Conservation (phyloP, 2,329 filamentous ascomycete genomes). For the Zasmidium angulare region DNA sequence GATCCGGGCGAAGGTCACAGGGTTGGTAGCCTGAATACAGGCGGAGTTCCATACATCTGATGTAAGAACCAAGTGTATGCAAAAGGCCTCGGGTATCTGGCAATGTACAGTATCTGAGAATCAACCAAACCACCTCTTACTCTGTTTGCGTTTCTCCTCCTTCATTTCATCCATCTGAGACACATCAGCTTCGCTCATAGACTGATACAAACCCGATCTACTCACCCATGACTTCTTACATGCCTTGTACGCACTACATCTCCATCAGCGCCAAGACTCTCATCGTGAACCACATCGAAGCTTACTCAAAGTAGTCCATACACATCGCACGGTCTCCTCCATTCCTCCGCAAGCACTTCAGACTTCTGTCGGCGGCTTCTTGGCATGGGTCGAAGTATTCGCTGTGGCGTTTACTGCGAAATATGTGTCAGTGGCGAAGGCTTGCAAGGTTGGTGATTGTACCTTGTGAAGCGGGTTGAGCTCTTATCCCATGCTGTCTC, state of each 20-base stretch:
- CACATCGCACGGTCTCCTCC: constrained; percentile 87
- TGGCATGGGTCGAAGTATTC: constrained; percentile 96
- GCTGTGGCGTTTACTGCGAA: constrained; percentile 74
- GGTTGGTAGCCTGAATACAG: neutral
- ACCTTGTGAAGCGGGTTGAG: constrained; percentile 43
- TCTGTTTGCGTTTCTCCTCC: constrained; percentile 44
- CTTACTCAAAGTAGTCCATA: constrained; percentile 91
- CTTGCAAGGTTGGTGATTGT: constrained; percentile 14
- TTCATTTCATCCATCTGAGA: constrained; percentile 47
- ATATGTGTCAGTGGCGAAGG: neutral
- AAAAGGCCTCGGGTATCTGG: neutral
- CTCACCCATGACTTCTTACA: constrained; percentile 94
- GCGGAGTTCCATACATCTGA: too few relatives aligned
- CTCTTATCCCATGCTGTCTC: constrained; percentile 35
- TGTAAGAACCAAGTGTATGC: too few relatives aligned
- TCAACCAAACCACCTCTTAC: constrained; percentile 32
- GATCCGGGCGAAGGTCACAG: neutral
- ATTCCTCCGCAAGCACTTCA: constrained; percentile 86
- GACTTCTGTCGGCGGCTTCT: constrained; percentile 80
- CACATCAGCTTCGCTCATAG: neutral
- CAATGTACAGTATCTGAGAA: neutral
- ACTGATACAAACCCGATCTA: constrained; percentile 14
- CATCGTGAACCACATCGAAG: neutral
- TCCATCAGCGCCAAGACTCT: neutral
- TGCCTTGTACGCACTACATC: constrained; percentile 77